Evolutionary conservation across 108 stramenopile genomes (phyloP), one percentile per base, ranked within the genome.

Genomic region (Skeletonema marinoi): DNA sequence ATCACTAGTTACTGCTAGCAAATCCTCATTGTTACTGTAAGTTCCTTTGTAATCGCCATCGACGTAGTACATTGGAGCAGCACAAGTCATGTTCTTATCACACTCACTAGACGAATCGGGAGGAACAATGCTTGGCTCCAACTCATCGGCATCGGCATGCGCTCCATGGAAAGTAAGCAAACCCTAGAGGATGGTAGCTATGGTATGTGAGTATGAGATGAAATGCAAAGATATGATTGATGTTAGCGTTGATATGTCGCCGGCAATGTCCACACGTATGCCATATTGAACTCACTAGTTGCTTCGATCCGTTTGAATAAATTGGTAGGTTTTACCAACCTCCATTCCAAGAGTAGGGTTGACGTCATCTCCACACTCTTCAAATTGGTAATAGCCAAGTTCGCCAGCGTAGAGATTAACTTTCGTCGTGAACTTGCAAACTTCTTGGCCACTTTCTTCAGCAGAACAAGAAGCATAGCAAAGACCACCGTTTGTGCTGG

Each of bases 91-190:
- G 25, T 60, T 68, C 3, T 16, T 48, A 48, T 51, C 73, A 70
- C 89, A 94, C 39, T 41, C 44, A 11, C 35, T 51, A 17, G 66
- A 60, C 7, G 68, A 70, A 21, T 75, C 80, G 19, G 85, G 70
- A 33, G 84, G 78, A 0, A 70, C 66, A 29, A 93, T 83, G 10
- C 82, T 75, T 8, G 90, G 91, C 76, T 97, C 95, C 54, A 97
- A 84, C 81, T 97, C 96, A 64, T 91, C 89, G 3, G 78, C 83
- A 19, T 80, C 93, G 31, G 50, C 88, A 74, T 97, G 94, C 21
- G 92, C 96, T 21, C 96, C 96, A 82, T 96, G 95, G 89, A 32
- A 68, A 86, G 81, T 97, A 97, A 7, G 93, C 90, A 66, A 97
- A 95, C 32, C 97, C 97, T 16, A 97, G 72, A 32, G 92, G 93